phyloP scores from a whole-genome alignment of 2,329 filamentous ascomycete species.

The Aspergillus sergii region DNA sequence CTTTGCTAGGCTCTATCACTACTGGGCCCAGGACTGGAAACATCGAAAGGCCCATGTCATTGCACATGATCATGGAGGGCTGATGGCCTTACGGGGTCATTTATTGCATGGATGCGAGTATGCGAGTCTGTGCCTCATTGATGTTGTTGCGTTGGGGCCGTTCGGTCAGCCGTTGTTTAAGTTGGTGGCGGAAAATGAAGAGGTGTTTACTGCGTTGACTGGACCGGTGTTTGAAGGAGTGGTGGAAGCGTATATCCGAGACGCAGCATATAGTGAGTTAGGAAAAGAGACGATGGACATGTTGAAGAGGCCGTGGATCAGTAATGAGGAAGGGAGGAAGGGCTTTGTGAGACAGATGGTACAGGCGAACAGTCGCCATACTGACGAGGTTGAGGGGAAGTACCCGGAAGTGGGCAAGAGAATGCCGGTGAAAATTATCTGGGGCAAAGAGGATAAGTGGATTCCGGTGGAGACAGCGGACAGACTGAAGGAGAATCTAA shows the following conservation, averaged over 20 bases:
- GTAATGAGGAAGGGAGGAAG: slow-evolving; percentile 28
- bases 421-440: slow-evolving; percentile 47
- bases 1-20: slow-evolving; percentile 42
- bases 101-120: slow-evolving; percentile 42
- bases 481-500: slow-evolving; percentile 32
- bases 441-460: slow-evolving; percentile 50
- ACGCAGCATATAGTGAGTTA: slow-evolving; percentile 38
- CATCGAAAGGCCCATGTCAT: slow-evolving; percentile 38
- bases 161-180: slow-evolving; percentile 50
- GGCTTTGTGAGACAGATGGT: slow-evolving; percentile 46
- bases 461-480: slow-evolving; percentile 45
- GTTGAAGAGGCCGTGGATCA: slow-evolving; percentile 42
- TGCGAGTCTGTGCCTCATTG: slow-evolving; percentile 45
- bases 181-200: slow-evolving; percentile 38
- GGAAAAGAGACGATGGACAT: slow-evolving; percentile 36
- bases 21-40: slow-evolving; percentile 29
- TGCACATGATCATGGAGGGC: slow-evolving; percentile 50
- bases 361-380: slow-evolving; percentile 36
- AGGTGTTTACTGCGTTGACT: slow-evolving; percentile 40
- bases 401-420: slow-evolving; percentile 40
- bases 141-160: slow-evolving; percentile 48
- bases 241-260: slow-evolving; percentile 42
- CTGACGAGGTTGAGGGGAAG: slow-evolving; percentile 40
- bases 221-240: slow-evolving; percentile 42
- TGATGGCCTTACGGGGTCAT: slow-evolving; percentile 44